Conservation (phyloP, 306 rosid genomes). For the Vigna angularis region DNA sequence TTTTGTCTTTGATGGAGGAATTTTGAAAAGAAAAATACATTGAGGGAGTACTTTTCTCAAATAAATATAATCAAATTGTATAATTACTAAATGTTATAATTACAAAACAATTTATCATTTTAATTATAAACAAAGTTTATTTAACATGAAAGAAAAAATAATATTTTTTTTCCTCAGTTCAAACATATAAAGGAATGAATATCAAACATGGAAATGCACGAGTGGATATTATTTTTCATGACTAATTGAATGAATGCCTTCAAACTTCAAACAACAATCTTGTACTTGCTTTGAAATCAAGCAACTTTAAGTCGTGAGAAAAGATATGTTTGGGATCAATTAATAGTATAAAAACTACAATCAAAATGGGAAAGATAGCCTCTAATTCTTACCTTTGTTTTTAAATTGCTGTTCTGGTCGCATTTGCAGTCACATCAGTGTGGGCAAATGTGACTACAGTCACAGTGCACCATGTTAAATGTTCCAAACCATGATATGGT, state of each 20-base stretch:
- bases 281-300: slow-evolving; percentile 46
- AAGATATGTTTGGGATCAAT: slow-evolving; percentile 31
- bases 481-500: neutral
- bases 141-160: neutral
- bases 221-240: neutral
- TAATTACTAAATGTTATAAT: neutral
- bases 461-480: neutral
- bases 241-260: slow-evolving; percentile 11
- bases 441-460: slow-evolving; percentile 7
- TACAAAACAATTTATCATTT: neutral
- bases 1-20: slow-evolving; percentile 34
- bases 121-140: neutral
- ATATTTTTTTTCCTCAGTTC: neutral
- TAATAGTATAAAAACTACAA: slow-evolving; percentile 7
- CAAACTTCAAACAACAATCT: slow-evolving; percentile 32
- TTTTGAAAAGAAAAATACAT: slow-evolving; percentile 3
- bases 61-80: neutral
- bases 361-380: neutral
- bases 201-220: neutral
- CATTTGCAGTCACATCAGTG: slow-evolving; percentile 17
- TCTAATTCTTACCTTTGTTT: neutral
- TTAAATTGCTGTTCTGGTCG: neutral
- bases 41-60: neutral
- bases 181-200: neutral
- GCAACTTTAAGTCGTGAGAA: slow-evolving; percentile 21